Base-by-base conservation (phyloP, 495 filamentous ascomycete genomes). In the Copromyces sp. region DNA sequence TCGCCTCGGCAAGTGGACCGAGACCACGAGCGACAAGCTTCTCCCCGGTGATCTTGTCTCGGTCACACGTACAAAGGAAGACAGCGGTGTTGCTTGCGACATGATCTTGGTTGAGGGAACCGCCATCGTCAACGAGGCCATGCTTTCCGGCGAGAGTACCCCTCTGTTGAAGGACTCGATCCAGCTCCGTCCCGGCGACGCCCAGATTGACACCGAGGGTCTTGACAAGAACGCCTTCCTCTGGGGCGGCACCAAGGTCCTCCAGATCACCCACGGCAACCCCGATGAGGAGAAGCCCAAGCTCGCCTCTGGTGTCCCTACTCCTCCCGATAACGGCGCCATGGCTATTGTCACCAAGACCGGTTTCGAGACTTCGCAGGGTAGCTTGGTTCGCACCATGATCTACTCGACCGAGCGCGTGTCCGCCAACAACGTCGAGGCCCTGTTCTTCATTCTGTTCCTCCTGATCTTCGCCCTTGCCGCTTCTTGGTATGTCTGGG, bases 401-500 rank as follows among this genome's bases (percentile, higher is more conserved):
- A 98, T 99, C 75, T 99, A 97, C 83, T 98, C 96, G 4, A 99
- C 95, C 7, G 95, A 99, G 81, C 93, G 95, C 78, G 95, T 99
- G 40, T 98, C 95, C 47, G 95, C 95, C 73, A 97, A 97, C 83
- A 98, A 99, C 77, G 90, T 87, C 69, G 95, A 99, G 81, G 95
- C 95, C 4, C 83, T 99, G 16, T 82, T 97, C 41, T 99, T 99
- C 84, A 99, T 99, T 75, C 86, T 98, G 68, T 99, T 99, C 85
- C 87, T 99, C 6, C 87, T 97, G 68, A 88, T 98, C 76, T 99
- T 99, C 84, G 95, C 95, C 75, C 86, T 99, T 80, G 95, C 95
- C 71, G 95, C 95, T 40, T 96, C 95, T n/a, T 98, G 96, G 95
- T 99, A 99, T 80, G 95, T 99, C 68, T 99, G 95, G 95, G 89